These are phyloP conservation scores for Aspergillus haitiensis DNA, from an alignment of 495 filamentous ascomycete species.

Conservation along the genomic window DNA sequence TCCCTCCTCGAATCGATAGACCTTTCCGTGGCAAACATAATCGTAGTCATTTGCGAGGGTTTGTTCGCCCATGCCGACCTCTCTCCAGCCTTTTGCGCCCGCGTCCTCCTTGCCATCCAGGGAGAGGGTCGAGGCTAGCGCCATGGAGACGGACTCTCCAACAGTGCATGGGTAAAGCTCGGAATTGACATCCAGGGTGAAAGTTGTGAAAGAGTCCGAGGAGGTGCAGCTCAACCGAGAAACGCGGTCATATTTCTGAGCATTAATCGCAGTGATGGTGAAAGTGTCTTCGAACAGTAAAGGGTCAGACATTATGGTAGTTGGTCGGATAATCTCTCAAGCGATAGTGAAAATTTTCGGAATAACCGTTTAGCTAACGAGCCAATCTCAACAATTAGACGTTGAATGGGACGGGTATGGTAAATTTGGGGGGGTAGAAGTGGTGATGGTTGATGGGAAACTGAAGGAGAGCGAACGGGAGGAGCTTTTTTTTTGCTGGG, in stretches of 20 bases:
- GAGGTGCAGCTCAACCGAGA: constrained; percentile 73
- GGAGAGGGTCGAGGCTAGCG: constrained; percentile 78
- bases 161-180: constrained; percentile 79
- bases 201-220: constrained; percentile 64
- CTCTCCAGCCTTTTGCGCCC: constrained; percentile 74
- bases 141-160: constrained; percentile 73
- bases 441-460: constrained; percentile 2
- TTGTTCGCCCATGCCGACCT: constrained; percentile 67
- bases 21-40: constrained; percentile 97
- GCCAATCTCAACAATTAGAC: not conserved
- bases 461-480: constrained; percentile 4
- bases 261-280: constrained; percentile 72
- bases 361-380: not conserved
- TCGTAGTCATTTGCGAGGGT: constrained; percentile 90
- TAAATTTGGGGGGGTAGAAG: not conserved
- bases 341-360: not conserved
- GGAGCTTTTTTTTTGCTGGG: constrained; percentile 53
- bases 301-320: constrained; percentile 66
- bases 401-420: not conserved
- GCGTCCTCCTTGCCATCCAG: constrained; percentile 77
- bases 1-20: constrained; percentile 94
- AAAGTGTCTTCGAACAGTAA: constrained; percentile 93
- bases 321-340: not conserved
- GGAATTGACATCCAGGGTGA: constrained; percentile 90
- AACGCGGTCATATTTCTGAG: constrained; percentile 92